Base-by-base conservation (phyloP, 2,329 filamentous ascomycete genomes). In the Monosporascus sp. region DNA sequence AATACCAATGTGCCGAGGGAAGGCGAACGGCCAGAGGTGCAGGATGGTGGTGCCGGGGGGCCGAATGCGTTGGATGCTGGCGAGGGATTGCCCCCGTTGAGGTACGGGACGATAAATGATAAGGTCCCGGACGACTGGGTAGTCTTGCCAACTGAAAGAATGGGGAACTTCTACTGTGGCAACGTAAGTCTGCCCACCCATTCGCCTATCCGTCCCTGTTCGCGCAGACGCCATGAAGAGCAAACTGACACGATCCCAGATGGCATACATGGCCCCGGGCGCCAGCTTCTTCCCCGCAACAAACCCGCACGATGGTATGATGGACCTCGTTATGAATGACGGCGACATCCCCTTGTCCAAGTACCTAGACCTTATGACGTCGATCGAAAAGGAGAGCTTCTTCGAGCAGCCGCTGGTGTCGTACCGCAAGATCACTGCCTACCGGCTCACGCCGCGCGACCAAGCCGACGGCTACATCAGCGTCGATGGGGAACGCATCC, bases 121-220 rank as follows among this genome's bases (percentile, higher is more conserved):
- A 78, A 86, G 17, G 68, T 97, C 0, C 92, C 91, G 0, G 74
- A 81, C 2, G 87, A 82, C 46, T 99, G 94, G 91, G 79, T 88
- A 56, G 73, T 87, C 20, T 73, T 88, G 3, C 82, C 88, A 1
- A 81, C 88, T 58, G 84, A 94, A 57, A 89, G 87, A 31, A 76
- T 99, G 52, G 91, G 91, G 47, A 97, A 90, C 65, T 96, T 99
- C 69, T 97, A 95, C 72, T 89, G 87, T 35, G 94, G 94, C 57
- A 99, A 97, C 68, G 85, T 86, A 66, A 74, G 82, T 74, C 28
- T 11, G 18, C 28, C 28, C 3, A 14, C 22, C 35, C 18, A 18
- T 38, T 35, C 6, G 14, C 7, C 24, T n/a, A 37, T 20, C 15
- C 14, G 8, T 37, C 14, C 9, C n/a, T 11, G 8, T 17, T 11